Conservation (phyloP, 2,329 filamentous ascomycete genomes). For the Fusarium bactridioides region DNA sequence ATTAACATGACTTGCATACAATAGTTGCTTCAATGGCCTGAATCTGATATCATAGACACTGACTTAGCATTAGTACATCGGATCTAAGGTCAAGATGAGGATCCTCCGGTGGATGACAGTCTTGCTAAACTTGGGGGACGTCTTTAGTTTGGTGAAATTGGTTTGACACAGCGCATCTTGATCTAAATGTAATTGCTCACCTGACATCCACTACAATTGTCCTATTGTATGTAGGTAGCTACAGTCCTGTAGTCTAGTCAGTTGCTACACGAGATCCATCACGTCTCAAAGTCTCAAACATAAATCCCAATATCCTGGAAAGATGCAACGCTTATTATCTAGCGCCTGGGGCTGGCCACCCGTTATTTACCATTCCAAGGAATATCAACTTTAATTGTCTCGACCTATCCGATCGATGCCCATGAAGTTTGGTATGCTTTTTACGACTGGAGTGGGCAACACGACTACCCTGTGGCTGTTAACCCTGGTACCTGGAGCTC, state of each 20-base stretch:
- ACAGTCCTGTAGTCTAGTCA: neutral
- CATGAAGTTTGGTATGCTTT: conserved; percentile 1
- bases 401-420: neutral
- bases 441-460: conserved; percentile 17
- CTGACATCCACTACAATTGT: neutral
- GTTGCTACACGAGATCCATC: conserved; percentile 17
- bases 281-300: conserved; percentile 7
- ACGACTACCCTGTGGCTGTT: conserved; percentile 12
- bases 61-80: conserved; percentile 5
- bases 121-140: neutral
- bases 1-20: conserved; percentile 37
- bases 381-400: conserved; percentile 16
- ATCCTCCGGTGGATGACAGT: neutral
- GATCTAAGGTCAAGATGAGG: neutral
- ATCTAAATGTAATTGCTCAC: neutral
- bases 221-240: neutral
- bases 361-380: conserved; percentile 38
- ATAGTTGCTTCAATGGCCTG: conserved; percentile 32
- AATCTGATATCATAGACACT: conserved; percentile 27
- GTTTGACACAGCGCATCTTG: conserved; percentile 5
- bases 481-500: conserved; percentile 31
- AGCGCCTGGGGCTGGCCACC: conserved; percentile 35
- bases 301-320: conserved; percentile 13
- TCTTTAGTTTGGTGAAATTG: conserved; percentile 3
- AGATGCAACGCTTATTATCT: conserved; percentile 19